Evolutionary conservation across 768 basidiomycete genomes (phyloP).

Genomic region (Tulasnella sp.): DNA sequence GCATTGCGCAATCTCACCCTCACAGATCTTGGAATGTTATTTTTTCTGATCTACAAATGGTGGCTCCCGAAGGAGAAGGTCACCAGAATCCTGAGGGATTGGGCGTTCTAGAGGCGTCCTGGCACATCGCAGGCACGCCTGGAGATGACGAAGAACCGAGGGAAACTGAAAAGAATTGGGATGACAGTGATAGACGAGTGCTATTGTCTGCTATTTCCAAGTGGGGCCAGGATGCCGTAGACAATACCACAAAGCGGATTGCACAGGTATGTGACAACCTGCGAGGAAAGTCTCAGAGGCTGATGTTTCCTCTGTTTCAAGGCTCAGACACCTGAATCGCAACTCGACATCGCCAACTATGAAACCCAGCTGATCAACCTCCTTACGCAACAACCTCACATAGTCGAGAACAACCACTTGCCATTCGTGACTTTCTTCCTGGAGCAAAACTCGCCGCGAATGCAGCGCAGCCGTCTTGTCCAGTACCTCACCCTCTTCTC

Average conservation of each 20-base stretch:
- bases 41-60: slow-evolving; percentile 43
- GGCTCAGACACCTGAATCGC: slow-evolving; percentile 31
- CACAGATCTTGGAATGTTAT: slow-evolving; percentile 53
- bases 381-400: slow-evolving; percentile 50
- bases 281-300: too few relatives aligned
- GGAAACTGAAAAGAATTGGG: slow-evolving; percentile 67
- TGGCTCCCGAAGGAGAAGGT: slow-evolving; percentile 19
- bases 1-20: slow-evolving; percentile 42
- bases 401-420: slow-evolving; percentile 80
- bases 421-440: slow-evolving; percentile 82
- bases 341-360: slow-evolving; percentile 64
- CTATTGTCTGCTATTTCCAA: slow-evolving; percentile 36
- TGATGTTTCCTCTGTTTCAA: slow-evolving; percentile 12
- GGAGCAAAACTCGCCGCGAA: slow-evolving; percentile 26
- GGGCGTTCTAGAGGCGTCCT: not conserved
- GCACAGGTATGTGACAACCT: slow-evolving; percentile 30
- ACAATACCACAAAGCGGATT: slow-evolving; percentile 26
- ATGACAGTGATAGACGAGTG: slow-evolving; percentile 60
- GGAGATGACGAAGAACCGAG: slow-evolving; percentile 16
- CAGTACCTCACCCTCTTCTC: slow-evolving; percentile 77
- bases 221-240: slow-evolving; percentile 32
- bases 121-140: not conserved
- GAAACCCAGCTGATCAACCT: slow-evolving; percentile 66
- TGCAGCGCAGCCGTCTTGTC: slow-evolving; percentile 43
- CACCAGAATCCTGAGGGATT: not conserved